Percentiles rank a stretch among this genome's conserved stretches.
Evolutionary conservation across 805 yeast genomes (phyloP).

Genomic region (Nakazawaea peltata): DNA sequence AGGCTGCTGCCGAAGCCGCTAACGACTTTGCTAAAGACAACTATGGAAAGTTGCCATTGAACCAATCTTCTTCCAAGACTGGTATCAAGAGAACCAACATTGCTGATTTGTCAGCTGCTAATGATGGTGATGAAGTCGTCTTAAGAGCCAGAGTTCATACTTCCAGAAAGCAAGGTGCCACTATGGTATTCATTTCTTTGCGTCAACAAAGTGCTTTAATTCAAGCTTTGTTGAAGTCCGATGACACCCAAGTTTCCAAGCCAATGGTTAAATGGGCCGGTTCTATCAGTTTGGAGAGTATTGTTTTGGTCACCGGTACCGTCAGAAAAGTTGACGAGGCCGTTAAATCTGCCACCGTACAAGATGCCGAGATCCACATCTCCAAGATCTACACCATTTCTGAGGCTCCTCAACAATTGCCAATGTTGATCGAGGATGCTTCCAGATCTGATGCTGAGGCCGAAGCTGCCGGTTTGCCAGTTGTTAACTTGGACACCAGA

Average conservation of each 20-base stretch:
- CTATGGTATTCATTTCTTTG: conserved; percentile 81
- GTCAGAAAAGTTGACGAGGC: conserved; percentile 81
- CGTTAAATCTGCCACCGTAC: conserved; percentile 85
- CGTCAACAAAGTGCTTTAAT: conserved; percentile 83
- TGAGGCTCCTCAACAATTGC: conserved; percentile 88
- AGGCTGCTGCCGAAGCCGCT: conserved; percentile 57
- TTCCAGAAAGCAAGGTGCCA: conserved; percentile 92
- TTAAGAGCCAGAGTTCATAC: conserved; percentile 94
- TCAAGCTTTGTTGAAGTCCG: conserved; percentile 79
- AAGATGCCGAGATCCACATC: conserved; percentile 80
- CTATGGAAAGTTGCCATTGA: conserved; percentile 85
- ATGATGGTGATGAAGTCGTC: conserved; percentile 69
- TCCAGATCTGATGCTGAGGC: conserved; percentile 92
- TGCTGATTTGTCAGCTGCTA: conserved; percentile 43
- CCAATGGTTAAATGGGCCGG: conserved; percentile 97
- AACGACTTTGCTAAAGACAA: conserved; percentile 80
- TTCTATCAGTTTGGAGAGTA: conserved; percentile 76
- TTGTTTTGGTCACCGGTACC: conserved; percentile 82
- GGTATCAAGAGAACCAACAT: conserved; percentile 57
- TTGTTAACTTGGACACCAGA: conserved; percentile 93
- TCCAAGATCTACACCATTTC: conserved; percentile 67
- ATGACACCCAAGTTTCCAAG: conserved; percentile 67
- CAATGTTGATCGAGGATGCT: conserved; percentile 94
- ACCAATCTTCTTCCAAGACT: conserved; percentile 66
- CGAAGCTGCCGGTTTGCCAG: conserved; percentile 84